Base-by-base conservation (phyloP, 169 alveolate species). In the Plasmodium ovale region DNA sequence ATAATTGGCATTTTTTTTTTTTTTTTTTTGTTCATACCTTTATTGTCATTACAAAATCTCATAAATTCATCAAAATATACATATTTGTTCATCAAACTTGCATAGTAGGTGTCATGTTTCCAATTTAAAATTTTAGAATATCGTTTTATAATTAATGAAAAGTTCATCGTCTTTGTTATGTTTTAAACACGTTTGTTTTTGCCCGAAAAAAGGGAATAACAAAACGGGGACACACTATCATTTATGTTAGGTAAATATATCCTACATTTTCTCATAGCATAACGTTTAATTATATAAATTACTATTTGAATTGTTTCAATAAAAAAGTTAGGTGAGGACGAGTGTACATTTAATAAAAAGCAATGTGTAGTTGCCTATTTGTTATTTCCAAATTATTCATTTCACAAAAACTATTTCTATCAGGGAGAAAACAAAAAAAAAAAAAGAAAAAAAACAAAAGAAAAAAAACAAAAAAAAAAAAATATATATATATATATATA, bases 41-140 rank as follows among this genome's bases (percentile, higher is more conserved):
- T 79, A 47, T 79, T 79, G 62, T 79, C 89, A 79, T 79, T 79
- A 68, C 89, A 79, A 65, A 79, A 79, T 65, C 89, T 62, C 89
- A 79, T 79, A 58, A 79, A 79, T 49, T 79, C 89, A 64, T 79
- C 89, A 65, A 79, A 79, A 65, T 79, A 79, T 37, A 65, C 79
- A 68, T 79, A 79, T 79, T 79, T 79, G 33, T 64, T 79, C 89
- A 79, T 79, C 89, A 79, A 79, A 65, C 89, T 79, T 64, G 89
- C 89, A 65, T 79, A 79, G 51, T 79, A 79, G 33, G 89, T 79
- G 33, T 79, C 89, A 79, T 79, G 89, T 67, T 79, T 79, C 89
- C 89, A 79, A 79, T 79, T 79, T 58, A 79, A 58, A 64, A 79
- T 79, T 65, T 79, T 79, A 64, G 89, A 62, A 65, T 79, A 42